These are phyloP conservation scores for Ziziphus jujuba DNA, from an alignment of 306 rosid genomes.

Conservation along the genomic window DNA sequence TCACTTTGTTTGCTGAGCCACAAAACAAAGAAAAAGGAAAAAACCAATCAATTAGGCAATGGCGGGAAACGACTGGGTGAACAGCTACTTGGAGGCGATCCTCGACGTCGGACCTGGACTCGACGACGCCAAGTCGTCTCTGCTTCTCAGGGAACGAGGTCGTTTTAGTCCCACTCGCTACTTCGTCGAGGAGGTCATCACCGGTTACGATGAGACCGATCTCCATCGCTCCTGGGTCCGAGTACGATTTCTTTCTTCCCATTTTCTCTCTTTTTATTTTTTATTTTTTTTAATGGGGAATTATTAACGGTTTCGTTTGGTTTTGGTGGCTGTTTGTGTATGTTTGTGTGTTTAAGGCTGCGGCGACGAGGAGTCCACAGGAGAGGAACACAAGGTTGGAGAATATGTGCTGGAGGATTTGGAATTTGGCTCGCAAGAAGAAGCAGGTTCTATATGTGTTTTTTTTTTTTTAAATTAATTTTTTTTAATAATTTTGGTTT, in stretches of 20 bases:
- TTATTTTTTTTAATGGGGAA: background rate
- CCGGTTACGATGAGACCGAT: constrained; percentile 64
- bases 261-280: background rate
- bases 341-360: constrained; percentile 35
- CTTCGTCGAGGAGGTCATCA: constrained; percentile 67
- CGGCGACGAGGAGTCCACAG: constrained; percentile 61
- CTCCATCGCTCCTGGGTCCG: constrained; percentile 64
- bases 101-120: constrained; percentile 59
- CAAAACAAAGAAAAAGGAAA: background rate
- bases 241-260: constrained; percentile 16
- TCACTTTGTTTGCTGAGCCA: background rate
- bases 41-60: constrained; percentile 7
- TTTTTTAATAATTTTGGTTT: background rate
- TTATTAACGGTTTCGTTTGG: background rate
- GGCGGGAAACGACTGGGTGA: constrained; percentile 72
- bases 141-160: constrained; percentile 56
- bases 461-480: background rate
- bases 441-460: constrained; percentile 43
- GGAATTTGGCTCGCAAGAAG: constrained; percentile 69
- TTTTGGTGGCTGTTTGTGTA: background rate
- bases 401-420: constrained; percentile 69
- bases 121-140: constrained; percentile 48
- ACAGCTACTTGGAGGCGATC: constrained; percentile 61
- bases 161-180: constrained; percentile 60
- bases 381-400: constrained; percentile 66